phyloP scores from a whole-genome alignment of 2,329 filamentous ascomycete genomes.

The Didymella lethalis region DNA sequence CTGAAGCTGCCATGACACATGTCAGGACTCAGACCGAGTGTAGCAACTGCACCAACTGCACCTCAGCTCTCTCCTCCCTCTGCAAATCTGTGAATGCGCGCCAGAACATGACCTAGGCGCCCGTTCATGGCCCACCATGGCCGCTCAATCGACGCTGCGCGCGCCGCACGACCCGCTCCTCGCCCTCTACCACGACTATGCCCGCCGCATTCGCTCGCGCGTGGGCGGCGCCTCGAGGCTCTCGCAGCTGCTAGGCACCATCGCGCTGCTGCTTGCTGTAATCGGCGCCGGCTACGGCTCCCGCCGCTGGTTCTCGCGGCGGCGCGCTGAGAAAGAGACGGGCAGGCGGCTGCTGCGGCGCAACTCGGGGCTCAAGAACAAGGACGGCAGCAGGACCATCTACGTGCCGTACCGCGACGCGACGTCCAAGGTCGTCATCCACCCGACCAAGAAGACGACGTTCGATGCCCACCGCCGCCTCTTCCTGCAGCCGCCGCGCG shows the following conservation, averaged over 20 bases:
- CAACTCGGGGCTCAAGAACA: slow-evolving; percentile 91
- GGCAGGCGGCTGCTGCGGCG: slow-evolving; percentile 82
- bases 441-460: slow-evolving; percentile 88
- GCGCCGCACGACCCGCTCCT: slow-evolving; percentile 55
- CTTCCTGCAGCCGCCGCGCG: slow-evolving; percentile 88
- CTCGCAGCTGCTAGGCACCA: slow-evolving; percentile 76
- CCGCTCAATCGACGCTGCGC: slow-evolving; percentile 82
- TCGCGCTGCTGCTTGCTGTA: slow-evolving; percentile 79
- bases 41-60: not conserved
- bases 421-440: slow-evolving; percentile 89
- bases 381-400: slow-evolving; percentile 93
- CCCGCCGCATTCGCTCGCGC: slow-evolving; percentile 57
- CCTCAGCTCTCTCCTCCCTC: slow-evolving; percentile 2
- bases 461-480: slow-evolving; percentile 95
- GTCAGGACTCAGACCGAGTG: slow-evolving; percentile 5
- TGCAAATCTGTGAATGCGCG: not conserved
- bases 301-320: slow-evolving; percentile 77
- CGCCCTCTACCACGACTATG: slow-evolving; percentile 58
- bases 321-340: slow-evolving; percentile 80
- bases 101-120: slow-evolving; percentile 34
- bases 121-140: slow-evolving; percentile 66
- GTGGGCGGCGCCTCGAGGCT: slow-evolving; percentile 72
- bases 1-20: slow-evolving; percentile 30
- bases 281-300: slow-evolving; percentile 80
- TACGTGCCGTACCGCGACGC: slow-evolving; percentile 91